Evolutionary conservation across 2,329 filamentous ascomycete genomes (phyloP), one percentile per base, ranked within the genome.

Genomic region (Cytospora leucostoma): DNA sequence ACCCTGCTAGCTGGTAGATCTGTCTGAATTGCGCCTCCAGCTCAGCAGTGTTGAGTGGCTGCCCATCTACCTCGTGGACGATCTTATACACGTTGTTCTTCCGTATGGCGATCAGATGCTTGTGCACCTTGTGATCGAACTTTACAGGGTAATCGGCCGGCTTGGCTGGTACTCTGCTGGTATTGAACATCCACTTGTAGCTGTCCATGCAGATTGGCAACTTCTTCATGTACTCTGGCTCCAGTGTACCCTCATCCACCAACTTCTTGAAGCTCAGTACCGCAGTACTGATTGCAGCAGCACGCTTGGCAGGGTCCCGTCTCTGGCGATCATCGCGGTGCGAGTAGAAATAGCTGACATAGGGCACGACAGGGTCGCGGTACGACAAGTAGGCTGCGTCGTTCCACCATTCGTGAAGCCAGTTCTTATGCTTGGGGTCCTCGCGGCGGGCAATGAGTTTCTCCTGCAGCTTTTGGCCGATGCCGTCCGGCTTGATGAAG

Each of bases 1-100:
- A 70, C 11, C 67, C 63, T 10, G 90, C 93, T 63, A 88, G 83
- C 72, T 94, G 82, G 76, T 97, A 96, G 68, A 99, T 86, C 66
- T 86, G 87, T 72, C 85, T 83, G 81, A 99, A 98, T 75, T 97
- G 93, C 68, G 88, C 84, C 80, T 98, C 92, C 35, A 99, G 83
- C 82, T 99, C 95, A 21, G 88, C 85, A 11, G 92, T 89, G 78
- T 91, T 98, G 69, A 99, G 86, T 76, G 93, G 90, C 78, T 89
- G 86, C 68, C 94, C 94, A 70, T 88, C 85, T 71, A 93, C 81
- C 75, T 96, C 90, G 70, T 96, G 88, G 13, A 84, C 78, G 47
- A 99, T 85, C 82, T 97, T 97, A 87, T 92, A 99, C 81, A 98
- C 96, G 73, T 96, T 92, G 81, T 97, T 97, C 83, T 97, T 97